A percentile compares a stretch with the other conserved stretches of the same genome.
phyloP scores from a whole-genome alignment of 2,329 filamentous ascomycete species.

The Chaetomium sp. region DNA sequence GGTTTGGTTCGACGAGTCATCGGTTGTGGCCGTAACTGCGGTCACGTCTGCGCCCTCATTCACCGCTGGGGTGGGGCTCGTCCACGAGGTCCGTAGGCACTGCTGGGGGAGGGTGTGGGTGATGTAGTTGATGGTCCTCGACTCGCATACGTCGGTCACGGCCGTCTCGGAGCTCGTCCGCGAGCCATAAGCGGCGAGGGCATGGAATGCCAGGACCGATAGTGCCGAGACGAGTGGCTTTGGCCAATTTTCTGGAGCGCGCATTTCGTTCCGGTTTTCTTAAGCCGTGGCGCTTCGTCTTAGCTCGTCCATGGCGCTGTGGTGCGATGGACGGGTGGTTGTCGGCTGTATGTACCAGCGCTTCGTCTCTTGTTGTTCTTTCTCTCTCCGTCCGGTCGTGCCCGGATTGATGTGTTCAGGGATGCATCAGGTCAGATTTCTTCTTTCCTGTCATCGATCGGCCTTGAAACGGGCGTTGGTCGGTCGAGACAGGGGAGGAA shows the following conservation, averaged over 20 bases:
- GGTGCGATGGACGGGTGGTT: not conserved
- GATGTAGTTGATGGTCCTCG: conserved; percentile 71
- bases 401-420: not conserved
- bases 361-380: not conserved
- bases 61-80: conserved; percentile 25
- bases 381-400: not conserved
- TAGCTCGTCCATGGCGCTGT: conserved; percentile 17
- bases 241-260: conserved; percentile 10
- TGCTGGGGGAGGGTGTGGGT: conserved; percentile 71
- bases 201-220: conserved; percentile 19
- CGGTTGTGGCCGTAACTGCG: not conserved
- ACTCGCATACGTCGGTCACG: conserved; percentile 40
- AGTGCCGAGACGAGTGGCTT: conserved; percentile 15
- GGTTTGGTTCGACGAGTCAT: conserved; percentile 12
- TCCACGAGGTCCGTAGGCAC: conserved; percentile 61
- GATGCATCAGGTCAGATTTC: too few species aligned
- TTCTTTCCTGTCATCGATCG: not conserved
- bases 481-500: not conserved
- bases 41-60: too few species aligned
- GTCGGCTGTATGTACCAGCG: not conserved
- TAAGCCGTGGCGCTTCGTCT: conserved; percentile 11
- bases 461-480: not conserved
- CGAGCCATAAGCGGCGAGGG: conserved; percentile 15
- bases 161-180: conserved; percentile 9
- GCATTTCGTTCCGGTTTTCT: conserved; percentile 16